Conservation (phyloP, 2,329 filamentous ascomycete genomes). For the Aspergillus thermomutatus region DNA sequence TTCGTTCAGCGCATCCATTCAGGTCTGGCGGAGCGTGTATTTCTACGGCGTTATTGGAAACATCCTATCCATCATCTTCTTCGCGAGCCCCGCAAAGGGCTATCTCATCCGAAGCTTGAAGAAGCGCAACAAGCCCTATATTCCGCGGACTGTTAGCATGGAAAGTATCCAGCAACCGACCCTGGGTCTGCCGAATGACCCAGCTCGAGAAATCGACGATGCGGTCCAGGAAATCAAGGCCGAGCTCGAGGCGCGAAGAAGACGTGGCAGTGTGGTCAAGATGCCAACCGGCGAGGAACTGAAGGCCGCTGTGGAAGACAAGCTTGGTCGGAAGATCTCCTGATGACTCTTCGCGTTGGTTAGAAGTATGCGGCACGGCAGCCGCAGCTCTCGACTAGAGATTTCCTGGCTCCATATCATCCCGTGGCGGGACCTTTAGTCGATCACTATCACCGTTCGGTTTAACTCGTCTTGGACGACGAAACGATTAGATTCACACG, state of each 20-base stretch:
- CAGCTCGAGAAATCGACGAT: conserved; percentile 70
- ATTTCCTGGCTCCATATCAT: too few species aligned
- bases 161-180: conserved; percentile 64
- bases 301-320: conserved; percentile 50
- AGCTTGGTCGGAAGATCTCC: conserved; percentile 47
- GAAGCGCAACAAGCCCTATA: conserved; percentile 45
- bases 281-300: conserved; percentile 50
- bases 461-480: neutral
- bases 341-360: neutral
- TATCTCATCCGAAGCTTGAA: conserved; percentile 58
- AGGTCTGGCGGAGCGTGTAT: conserved; percentile 81
- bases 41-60: conserved; percentile 78
- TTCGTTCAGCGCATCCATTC: conserved; percentile 64
- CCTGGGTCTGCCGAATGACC: conserved; percentile 76
- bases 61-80: conserved; percentile 64
- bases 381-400: too few species aligned
- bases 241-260: conserved; percentile 64
- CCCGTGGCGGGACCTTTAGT: too few species aligned
- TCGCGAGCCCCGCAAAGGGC: conserved; percentile 72
- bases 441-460: neutral
- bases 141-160: conserved; percentile 50
- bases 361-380: neutral
- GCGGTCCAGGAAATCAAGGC: conserved; percentile 69
- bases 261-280: conserved; percentile 42
- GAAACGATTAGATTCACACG: neutral